phyloP scores from a whole-genome alignment of 2,329 filamentous ascomycete species.

The Diplodia mutila region DNA sequence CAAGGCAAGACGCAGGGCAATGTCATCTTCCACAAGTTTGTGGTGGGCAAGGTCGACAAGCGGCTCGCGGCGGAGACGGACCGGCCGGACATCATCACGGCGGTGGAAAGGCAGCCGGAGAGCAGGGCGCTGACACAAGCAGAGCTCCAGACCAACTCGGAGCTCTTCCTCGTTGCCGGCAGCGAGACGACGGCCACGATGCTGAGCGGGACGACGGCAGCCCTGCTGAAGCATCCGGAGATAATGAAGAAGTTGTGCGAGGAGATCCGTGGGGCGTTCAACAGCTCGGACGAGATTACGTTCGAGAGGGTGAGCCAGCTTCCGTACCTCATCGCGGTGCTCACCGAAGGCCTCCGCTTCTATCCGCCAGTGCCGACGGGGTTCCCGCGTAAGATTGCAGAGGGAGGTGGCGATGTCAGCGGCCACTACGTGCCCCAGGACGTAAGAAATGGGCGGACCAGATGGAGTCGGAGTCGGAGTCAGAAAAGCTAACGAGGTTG shows the following conservation, averaged over 20 bases:
- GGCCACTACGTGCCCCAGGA: slow-evolving; percentile 44
- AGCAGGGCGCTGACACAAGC: background rate
- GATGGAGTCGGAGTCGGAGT: too few species aligned
- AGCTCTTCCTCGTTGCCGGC: slow-evolving; percentile 35
- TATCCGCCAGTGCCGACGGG: slow-evolving; percentile 51
- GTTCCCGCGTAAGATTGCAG: slow-evolving; percentile 42
- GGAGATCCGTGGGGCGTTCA: slow-evolving; percentile 36
- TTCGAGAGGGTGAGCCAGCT: slow-evolving; percentile 37
- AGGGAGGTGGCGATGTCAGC: slow-evolving; percentile 43
- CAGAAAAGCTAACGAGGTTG: background rate
- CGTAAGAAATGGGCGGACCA: slow-evolving; percentile 27
- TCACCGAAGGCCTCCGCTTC: slow-evolving; percentile 52
- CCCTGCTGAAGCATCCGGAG: slow-evolving; percentile 36
- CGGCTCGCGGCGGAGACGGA: slow-evolving; percentile 5
- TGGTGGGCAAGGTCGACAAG: background rate
- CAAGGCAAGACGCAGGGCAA: slow-evolving; percentile 24
- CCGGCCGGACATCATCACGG: slow-evolving; percentile 15
- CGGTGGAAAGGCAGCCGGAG: slow-evolving; percentile 6
- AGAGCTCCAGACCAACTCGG: slow-evolving; percentile 26
- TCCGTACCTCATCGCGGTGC: slow-evolving; percentile 50
- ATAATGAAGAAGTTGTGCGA: slow-evolving; percentile 33
- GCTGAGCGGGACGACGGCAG: slow-evolving; percentile 38
- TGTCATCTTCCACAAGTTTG: slow-evolving; percentile 34
- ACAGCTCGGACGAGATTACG: slow-evolving; percentile 38
- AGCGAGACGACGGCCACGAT: slow-evolving; percentile 41